These are phyloP conservation scores for Zalaria sp. DNA, from an alignment of 2,329 filamentous ascomycete genomes.

Conservation along the genomic window DNA sequence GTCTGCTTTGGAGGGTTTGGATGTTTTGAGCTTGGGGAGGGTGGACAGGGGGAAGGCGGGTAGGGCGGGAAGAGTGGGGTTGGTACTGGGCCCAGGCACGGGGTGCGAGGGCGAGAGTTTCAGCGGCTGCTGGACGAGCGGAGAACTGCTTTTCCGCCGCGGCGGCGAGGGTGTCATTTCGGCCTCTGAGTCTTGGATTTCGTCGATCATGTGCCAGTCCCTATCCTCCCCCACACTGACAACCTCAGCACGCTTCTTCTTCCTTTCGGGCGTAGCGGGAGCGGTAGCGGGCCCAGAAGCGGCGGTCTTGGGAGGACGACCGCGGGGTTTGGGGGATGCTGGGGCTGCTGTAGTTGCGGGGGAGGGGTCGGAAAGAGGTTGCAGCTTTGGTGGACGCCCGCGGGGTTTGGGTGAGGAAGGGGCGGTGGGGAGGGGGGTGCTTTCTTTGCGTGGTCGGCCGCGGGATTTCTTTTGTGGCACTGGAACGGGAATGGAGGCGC, in stretches of 20 bases:
- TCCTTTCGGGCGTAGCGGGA: neutral
- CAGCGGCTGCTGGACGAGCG: too few species aligned
- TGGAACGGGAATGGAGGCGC: too few species aligned
- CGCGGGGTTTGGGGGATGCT: neutral
- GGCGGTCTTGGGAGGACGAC: conserved; percentile 2
- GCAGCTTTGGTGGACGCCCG: conserved; percentile 7
- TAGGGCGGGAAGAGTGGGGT: neutral
- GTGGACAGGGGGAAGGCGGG: neutral
- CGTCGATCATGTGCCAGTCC: conserved; percentile 6
- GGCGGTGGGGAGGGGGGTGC: neutral
- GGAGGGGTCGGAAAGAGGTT: conserved; percentile 16
- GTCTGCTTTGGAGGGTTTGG: conserved; percentile 10
- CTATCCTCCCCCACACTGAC: neutral
- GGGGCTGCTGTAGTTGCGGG: conserved; percentile 10
- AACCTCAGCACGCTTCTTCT: conserved; percentile 1
- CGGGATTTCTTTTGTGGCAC: conserved; percentile 2
- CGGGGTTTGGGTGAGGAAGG: conserved; percentile 5
- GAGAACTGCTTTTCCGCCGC: conserved; percentile 4
- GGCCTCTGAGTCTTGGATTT: conserved; percentile 18
- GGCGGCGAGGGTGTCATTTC: conserved; percentile 17
- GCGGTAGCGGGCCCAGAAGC: neutral
- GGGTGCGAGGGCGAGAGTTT: too few species aligned
- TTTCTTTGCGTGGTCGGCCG: conserved; percentile 12
- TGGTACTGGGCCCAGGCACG: too few species aligned
- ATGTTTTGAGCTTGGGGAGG: conserved; percentile 1